These are phyloP conservation scores for Chlamydomonas incerta DNA, from an alignment of 139 green algal species.

Conservation along the genomic window DNA sequence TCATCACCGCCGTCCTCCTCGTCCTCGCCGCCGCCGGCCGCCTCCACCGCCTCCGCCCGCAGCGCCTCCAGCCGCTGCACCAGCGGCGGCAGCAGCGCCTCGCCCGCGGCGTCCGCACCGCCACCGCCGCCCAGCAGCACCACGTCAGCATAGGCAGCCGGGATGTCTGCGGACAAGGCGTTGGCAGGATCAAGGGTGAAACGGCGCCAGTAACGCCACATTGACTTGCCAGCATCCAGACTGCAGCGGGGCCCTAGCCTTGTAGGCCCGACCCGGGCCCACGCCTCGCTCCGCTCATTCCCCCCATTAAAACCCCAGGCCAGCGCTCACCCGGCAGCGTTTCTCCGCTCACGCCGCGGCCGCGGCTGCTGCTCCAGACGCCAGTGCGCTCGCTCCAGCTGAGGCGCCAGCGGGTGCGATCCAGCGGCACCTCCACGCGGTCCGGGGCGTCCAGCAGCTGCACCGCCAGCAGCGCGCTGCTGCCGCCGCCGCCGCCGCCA, in stretches of 20 bases:
- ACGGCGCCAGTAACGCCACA: no score
- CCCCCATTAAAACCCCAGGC: neutral
- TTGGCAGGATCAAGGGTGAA: no score
- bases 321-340: neutral
- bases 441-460: neutral
- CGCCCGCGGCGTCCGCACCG: neutral
- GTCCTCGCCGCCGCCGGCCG: neutral
- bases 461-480: neutral
- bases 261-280: no score
- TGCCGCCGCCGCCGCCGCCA: neutral
- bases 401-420: neutral
- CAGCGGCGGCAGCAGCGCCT: neutral
- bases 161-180: neutral
- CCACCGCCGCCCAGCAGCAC: slow-evolving; percentile 10
- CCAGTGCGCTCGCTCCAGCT: neutral
- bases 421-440: slow-evolving; percentile 1
- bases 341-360: neutral
- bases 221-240: no score
- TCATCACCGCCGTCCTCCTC: neutral
- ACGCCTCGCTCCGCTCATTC: no score
- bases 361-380: neutral
- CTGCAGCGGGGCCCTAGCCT: no score
- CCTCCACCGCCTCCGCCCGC: neutral
- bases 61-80: neutral
- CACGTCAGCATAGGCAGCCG: neutral